Evolutionary conservation across 116 monocot genomes (phyloP), one percentile per base, ranked within the genome.

Genomic region (Posidonia oceanica): DNA sequence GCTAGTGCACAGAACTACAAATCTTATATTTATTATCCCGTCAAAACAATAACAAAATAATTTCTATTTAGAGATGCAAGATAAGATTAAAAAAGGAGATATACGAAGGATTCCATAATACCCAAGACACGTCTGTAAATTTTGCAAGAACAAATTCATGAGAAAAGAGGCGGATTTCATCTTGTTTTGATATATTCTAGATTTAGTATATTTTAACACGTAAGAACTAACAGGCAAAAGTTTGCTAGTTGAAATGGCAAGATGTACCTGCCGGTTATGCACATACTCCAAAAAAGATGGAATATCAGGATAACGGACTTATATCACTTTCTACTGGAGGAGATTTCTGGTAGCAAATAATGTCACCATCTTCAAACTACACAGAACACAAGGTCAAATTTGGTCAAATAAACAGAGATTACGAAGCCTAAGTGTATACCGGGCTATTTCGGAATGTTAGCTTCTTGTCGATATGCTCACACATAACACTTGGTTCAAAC

Each of bases 351-450:
- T 76, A 99, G 56, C 98, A 99, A 79, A 99, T 81, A 42, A 99
- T 99, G 61, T 99, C 98, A 42, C 98, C 98, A 86, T 99, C 98
- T 84, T 99, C 98, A 78, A 99, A 80, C 98, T 99, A 71, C 56
- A 82, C 10, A 51, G 39, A 55, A 69, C 12, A 72, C 15, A 68
- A 53, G 36, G 13, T 72, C 48, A 48, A 42, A 48, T 29, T 5
- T 41, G 44, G 0, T 48, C 18, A 39, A 72, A 72, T 22, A 23
- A 51, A 61, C 3, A 5, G 20, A 15, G 18, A 20, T 17, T 18
- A 42, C 12, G 16, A 14, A 44, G 21, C 4, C 21, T 4, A 37
- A 48, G 63, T 13, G 0, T n/a, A 62, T 72, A 99, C 98, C 93
- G 90, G 99, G 73, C 99, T 84, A 76, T 80, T 66, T 58, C 88